phyloP scores from a whole-genome alignment of 164 flowering plant genomes.

The Berberis thunbergii region DNA sequence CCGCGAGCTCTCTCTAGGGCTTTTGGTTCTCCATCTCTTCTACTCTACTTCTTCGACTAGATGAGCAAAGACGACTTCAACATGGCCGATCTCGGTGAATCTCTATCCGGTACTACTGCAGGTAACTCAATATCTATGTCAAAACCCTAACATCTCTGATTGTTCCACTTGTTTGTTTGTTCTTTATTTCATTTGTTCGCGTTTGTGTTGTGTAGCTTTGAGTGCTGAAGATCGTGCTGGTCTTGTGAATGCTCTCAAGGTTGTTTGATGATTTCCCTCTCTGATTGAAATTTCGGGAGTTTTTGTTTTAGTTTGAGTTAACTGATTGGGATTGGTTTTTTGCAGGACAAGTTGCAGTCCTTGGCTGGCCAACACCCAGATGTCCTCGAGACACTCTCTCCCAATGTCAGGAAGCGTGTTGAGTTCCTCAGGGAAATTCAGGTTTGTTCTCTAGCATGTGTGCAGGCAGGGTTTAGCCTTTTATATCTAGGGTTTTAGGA shows the following conservation, averaged over 20 bases:
- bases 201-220: constrained; percentile 30
- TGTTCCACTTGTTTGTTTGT: no score
- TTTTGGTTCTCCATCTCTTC: no score
- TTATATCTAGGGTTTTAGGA: no score
- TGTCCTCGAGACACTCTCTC: constrained; percentile 47
- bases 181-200: neutral
- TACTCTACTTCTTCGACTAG: no score
- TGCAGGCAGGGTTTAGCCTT: neutral
- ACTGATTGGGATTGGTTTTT: no score
- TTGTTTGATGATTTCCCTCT: constrained; percentile 5
- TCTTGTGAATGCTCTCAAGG: constrained; percentile 61
- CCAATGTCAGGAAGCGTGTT: constrained; percentile 58
- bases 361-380: constrained; percentile 55
- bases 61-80: constrained; percentile 45
- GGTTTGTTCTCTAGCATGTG: constrained; percentile 19
- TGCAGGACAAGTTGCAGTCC: constrained; percentile 58
- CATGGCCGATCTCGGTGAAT: constrained; percentile 40
- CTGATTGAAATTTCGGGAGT: neutral
- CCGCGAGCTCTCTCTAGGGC: no score
- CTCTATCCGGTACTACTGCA: constrained; percentile 21
- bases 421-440: constrained; percentile 65
- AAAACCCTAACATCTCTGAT: neutral
- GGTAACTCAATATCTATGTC: constrained; percentile 2
- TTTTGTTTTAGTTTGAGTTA: neutral
- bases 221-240: constrained; percentile 46